Conservation (phyloP, 805 yeast genomes). For the baker's yeast (Saccharomyces cerevisiae) region DNA sequence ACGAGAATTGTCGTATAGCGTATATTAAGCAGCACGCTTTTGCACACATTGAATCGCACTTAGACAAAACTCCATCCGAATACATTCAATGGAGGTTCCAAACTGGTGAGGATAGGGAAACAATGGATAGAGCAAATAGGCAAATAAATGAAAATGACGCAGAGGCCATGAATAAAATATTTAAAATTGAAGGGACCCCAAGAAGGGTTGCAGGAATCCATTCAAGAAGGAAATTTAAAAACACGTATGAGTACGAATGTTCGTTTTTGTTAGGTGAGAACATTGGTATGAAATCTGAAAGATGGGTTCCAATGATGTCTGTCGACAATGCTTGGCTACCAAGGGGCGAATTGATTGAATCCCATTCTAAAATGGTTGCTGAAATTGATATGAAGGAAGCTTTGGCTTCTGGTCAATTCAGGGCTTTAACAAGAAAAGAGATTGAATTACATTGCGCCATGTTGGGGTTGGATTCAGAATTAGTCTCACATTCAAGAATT, state of each 20-base stretch:
- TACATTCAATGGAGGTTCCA: slow-evolving; percentile 99
- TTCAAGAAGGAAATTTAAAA: slow-evolving; percentile 97
- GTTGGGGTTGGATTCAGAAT: slow-evolving; percentile 94
- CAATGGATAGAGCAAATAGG: slow-evolving; percentile 99
- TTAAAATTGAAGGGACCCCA: slow-evolving; percentile 92
- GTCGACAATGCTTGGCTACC: slow-evolving; percentile 99
- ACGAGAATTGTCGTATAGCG: slow-evolving; percentile 97
- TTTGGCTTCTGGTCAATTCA: slow-evolving; percentile 98
- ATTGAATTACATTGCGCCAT: slow-evolving; percentile 93
- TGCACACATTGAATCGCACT: slow-evolving; percentile 93
- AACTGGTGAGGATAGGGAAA: slow-evolving; percentile 99
- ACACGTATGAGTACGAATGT: slow-evolving; percentile 97
- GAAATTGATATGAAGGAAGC: slow-evolving; percentile 99
- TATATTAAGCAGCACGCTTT: slow-evolving; percentile 98
- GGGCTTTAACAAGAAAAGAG: slow-evolving; percentile 98
- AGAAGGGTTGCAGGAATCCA: slow-evolving; percentile 89
- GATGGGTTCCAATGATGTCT: slow-evolving; percentile 98
- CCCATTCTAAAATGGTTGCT: slow-evolving; percentile 95
- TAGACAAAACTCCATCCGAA: slow-evolving; percentile 97
- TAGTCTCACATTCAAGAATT: slow-evolving; percentile 96
- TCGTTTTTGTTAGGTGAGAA: slow-evolving; percentile 92
- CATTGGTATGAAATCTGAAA: slow-evolving; percentile 93
- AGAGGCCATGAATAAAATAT: slow-evolving; percentile 93
- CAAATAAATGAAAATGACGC: slow-evolving; percentile 91
- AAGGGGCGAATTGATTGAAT: slow-evolving; percentile 90